Conservation (phyloP, 257 asterid genomes). For the Salvia splendens region DNA sequence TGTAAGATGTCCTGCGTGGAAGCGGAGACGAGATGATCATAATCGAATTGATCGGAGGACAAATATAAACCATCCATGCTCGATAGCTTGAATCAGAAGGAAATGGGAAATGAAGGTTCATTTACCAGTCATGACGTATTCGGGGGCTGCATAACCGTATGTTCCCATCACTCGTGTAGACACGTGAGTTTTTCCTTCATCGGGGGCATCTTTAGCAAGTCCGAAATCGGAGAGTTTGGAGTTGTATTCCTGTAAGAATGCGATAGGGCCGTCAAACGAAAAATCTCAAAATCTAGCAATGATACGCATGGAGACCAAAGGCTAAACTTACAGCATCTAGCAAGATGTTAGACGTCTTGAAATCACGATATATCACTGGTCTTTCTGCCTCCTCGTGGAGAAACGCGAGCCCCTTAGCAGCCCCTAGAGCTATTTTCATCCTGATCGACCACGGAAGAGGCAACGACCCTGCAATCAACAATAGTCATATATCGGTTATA, state of each 20-base stretch:
- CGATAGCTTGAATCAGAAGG: neutral
- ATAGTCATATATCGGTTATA: constrained; percentile 8
- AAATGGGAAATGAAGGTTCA: neutral
- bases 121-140: constrained; percentile 64
- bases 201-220: constrained; percentile 72
- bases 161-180: constrained; percentile 67
- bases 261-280: neutral
- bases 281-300: neutral
- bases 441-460: constrained; percentile 73
- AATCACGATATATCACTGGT: constrained; percentile 61
- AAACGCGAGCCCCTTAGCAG: constrained; percentile 65
- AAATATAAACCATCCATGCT: too few relatives aligned
- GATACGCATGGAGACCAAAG: neutral
- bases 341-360: constrained; percentile 64
- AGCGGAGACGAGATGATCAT: neutral
- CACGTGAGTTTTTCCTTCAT: constrained; percentile 70
- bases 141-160: constrained; percentile 65
- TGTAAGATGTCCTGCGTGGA: constrained; percentile 57
- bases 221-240: constrained; percentile 75
- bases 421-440: constrained; percentile 71
- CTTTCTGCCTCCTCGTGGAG: constrained; percentile 66
- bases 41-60: too few relatives aligned
- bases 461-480: constrained; percentile 48
- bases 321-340: constrained; percentile 53
- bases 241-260: constrained; percentile 52